These are phyloP conservation scores for Wickerhamiella nectarea DNA, from an alignment of 805 yeast genomes.

Conservation along the genomic window DNA sequence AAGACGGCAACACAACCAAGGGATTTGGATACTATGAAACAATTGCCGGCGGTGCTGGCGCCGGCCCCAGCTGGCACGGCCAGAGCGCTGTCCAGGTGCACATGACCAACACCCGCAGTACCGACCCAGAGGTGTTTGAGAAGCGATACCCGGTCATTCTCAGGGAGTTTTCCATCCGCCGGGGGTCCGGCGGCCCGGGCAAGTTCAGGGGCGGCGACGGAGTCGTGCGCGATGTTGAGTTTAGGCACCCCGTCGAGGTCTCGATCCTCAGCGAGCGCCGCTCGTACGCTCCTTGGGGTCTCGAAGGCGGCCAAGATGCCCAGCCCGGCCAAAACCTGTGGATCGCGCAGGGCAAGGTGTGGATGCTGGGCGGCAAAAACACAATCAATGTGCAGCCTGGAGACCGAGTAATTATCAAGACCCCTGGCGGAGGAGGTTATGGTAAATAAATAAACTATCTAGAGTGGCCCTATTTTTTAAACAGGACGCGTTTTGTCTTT, in stretches of 20 bases:
- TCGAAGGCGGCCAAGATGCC: constrained; percentile 72
- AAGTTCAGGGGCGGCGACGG: constrained; percentile 70
- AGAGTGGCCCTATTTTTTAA: not conserved
- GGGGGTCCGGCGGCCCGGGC: constrained; percentile 72
- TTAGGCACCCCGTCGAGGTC: constrained; percentile 54
- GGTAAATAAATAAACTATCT: constrained; percentile 31
- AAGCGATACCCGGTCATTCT: constrained; percentile 74
- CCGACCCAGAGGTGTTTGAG: constrained; percentile 82
- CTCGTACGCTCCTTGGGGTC: constrained; percentile 71
- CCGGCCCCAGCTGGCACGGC: constrained; percentile 77
- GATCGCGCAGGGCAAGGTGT: constrained; percentile 24
- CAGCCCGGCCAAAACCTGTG: constrained; percentile 49
- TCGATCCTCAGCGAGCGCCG: constrained; percentile 81
- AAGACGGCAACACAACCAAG: constrained; percentile 33
- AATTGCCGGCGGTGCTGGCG: constrained; percentile 93
- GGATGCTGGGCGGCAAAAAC: constrained; percentile 54
- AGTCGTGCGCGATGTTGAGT: constrained; percentile 72
- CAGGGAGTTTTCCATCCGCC: constrained; percentile 55
- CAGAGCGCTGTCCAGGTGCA: constrained; percentile 85
- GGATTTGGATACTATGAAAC: constrained; percentile 91
- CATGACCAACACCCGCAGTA: constrained; percentile 86
- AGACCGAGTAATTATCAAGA: constrained; percentile 50
- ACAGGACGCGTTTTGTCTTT: not conserved
- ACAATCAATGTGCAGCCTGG: constrained; percentile 45
- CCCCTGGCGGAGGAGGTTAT: constrained; percentile 85